Base-by-base conservation (phyloP, 208 protist genomes). In the Herpetomonas muscarum region DNA sequence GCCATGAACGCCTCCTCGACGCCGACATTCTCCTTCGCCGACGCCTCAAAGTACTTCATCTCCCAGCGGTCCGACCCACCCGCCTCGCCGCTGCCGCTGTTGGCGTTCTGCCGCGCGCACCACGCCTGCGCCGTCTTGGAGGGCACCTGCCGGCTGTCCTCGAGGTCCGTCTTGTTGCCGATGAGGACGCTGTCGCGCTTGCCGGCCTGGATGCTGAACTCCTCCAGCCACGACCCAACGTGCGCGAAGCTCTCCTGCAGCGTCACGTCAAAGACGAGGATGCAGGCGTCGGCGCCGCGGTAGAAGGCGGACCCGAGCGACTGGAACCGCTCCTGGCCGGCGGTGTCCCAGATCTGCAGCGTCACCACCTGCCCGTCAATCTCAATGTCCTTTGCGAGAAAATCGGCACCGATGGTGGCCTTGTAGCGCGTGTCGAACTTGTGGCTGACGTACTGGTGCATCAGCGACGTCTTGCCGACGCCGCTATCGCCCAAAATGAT, bases 331-430 rank as follows among this genome's bases (percentile, higher is more conserved):
- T 99, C 98, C 82, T 99, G 98, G 13, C 98, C 98, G 15, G 84
- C 89, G 0, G 88, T 96, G 61, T 97, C 87, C 91, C 94, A 97
- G 30, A 98, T 95, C 61, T 99, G 97, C 61, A 99, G 88, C 1
- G 97, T 98, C 13, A 99, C 96, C 9, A 96, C 52, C 42, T 93
- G 69, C 21, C 98, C 98, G 53, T 99, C 96, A 28, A 99, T 83
- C 60, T 91, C 89, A 17, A 99, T 69, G 46, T 99, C 97, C 67
- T 98, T 98, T 0, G 97, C 98, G 28, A 99, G 85, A 73, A 99
- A 99, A 73, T 99, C 98, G 17, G 98, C 98, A 22, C 98, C 98
- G 70, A 99, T 99, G 42, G 98, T 99, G 17, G 98, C 98, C 84
- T 99, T 99, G 77, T 99, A 99, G 63, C 98, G 92, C 61, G 76